These are phyloP conservation scores for Trametes sp. DNA, from an alignment of 1,284 basidiomycete genomes.

Conservation along the genomic window DNA sequence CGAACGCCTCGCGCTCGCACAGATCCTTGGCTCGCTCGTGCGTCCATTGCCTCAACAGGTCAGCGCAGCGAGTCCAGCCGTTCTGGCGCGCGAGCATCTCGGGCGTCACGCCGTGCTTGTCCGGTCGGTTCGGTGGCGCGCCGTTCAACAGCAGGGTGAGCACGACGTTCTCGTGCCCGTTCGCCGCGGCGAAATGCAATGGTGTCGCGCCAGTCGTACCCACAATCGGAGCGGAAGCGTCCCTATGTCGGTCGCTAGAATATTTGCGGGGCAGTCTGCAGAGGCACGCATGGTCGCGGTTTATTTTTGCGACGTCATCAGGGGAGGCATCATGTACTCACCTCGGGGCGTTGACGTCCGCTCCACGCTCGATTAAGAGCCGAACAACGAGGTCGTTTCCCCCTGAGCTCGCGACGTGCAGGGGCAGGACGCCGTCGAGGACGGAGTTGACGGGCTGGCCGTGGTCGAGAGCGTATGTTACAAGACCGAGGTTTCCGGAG, in stretches of 20 bases:
- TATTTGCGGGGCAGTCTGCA: slow-evolving; percentile 80
- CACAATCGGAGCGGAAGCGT: slow-evolving; percentile 71
- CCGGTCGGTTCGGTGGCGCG: slow-evolving; percentile 77
- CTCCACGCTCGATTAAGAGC: slow-evolving; percentile 87
- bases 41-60: slow-evolving; percentile 62
- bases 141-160: slow-evolving; percentile 81
- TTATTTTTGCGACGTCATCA: slow-evolving; percentile 13
- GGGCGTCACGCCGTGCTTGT: slow-evolving; percentile 89
- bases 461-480: slow-evolving; percentile 88
- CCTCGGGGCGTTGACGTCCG: slow-evolving; percentile 93
- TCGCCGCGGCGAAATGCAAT: slow-evolving; percentile 94
- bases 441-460: slow-evolving; percentile 95
- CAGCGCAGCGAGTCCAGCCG: slow-evolving; percentile 71
- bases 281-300: slow-evolving; percentile 9
- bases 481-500: slow-evolving; percentile 87
- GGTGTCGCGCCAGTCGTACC: slow-evolving; percentile 88
- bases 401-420: slow-evolving; percentile 90
- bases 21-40: slow-evolving; percentile 67
- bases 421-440: slow-evolving; percentile 88
- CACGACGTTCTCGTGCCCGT: slow-evolving; percentile 82
- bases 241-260: slow-evolving; percentile 71
- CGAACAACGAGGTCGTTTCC: slow-evolving; percentile 87
- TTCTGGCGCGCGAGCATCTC: slow-evolving; percentile 74
- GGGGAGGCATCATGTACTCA: slow-evolving; percentile 40
- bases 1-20: slow-evolving; percentile 40